Conservation (phyloP, 305 asterid genomes). For the Striga hermonthica region DNA sequence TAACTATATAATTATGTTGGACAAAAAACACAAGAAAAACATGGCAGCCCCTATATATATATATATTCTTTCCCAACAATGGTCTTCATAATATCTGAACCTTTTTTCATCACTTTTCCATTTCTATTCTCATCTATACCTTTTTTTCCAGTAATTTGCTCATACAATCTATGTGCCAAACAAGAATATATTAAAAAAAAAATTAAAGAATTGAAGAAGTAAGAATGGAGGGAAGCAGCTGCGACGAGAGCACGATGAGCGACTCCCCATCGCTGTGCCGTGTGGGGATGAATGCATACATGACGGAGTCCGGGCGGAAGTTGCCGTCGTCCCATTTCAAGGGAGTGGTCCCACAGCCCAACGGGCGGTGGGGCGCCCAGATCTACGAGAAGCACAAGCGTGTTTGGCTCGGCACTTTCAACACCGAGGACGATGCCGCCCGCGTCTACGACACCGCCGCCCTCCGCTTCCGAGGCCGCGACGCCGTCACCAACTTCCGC, state of each 20-base stretch:
- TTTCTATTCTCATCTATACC: too few relatives aligned
- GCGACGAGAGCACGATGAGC: slow-evolving; percentile 54
- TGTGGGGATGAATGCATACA: slow-evolving; percentile 67
- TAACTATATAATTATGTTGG: too few relatives aligned
- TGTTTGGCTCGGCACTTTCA: slow-evolving; percentile 90
- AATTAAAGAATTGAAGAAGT: too few relatives aligned
- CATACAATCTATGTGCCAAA: too few relatives aligned
- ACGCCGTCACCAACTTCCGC: slow-evolving; percentile 75
- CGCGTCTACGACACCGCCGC: slow-evolving; percentile 80
- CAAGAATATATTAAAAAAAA: too few relatives aligned
- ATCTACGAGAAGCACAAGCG: slow-evolving; percentile 91
- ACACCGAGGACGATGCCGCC: slow-evolving; percentile 80
- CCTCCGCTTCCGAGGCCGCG: slow-evolving; percentile 83
- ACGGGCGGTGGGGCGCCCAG: slow-evolving; percentile 98
- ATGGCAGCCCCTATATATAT: too few relatives aligned
- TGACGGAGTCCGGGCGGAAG: slow-evolving; percentile 77
- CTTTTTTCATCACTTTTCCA: too few relatives aligned
- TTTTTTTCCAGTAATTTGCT: too few relatives aligned
- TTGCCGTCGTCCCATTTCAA: slow-evolving; percentile 85
- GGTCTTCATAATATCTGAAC: too few relatives aligned
- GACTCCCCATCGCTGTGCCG: slow-evolving; percentile 55
- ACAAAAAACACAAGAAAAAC: too few relatives aligned
- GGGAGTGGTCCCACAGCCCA: slow-evolving; percentile 97
- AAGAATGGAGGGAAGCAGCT: too few relatives aligned
- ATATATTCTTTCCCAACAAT: too few relatives aligned